These are phyloP conservation scores for Periconia sp. DNA, from an alignment of 2,329 filamentous ascomycete genomes.

Conservation along the genomic window DNA sequence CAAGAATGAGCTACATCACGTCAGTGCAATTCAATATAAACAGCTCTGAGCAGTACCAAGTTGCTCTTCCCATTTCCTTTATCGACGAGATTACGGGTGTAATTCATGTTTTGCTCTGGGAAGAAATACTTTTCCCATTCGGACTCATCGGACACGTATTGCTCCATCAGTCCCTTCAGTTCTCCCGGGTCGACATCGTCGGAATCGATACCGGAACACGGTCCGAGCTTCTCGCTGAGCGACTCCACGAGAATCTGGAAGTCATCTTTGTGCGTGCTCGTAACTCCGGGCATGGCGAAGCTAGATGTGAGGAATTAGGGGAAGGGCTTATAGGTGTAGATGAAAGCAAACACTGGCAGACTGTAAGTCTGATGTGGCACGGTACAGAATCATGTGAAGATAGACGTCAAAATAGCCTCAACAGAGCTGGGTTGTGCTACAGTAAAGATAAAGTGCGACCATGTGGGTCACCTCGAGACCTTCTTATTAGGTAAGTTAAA, in stretches of 20 bases:
- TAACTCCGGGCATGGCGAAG: conserved; percentile 29
- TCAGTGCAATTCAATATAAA: conserved; percentile 18
- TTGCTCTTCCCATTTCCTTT: conserved; percentile 85
- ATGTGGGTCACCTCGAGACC: not conserved
- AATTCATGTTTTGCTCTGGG: conserved; percentile 71
- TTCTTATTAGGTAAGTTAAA: conserved; percentile 38
- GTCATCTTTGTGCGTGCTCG: conserved; percentile 17
- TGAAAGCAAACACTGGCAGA: no score
- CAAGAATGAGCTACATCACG: conserved; percentile 72
- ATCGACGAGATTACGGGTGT: conserved; percentile 89
- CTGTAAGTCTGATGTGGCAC: no score
- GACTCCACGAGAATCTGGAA: conserved; percentile 76
- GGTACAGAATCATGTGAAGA: no score
- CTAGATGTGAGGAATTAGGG: not conserved
- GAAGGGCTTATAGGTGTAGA: no score
- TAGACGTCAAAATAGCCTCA: no score
- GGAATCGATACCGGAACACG: conserved; percentile 80
- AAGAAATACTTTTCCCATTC: conserved; percentile 81
- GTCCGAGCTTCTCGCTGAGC: conserved; percentile 77
- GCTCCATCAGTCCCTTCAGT: conserved; percentile 74
- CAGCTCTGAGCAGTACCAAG: conserved; percentile 62
- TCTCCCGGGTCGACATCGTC: conserved; percentile 78
- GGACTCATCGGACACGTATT: conserved; percentile 70
- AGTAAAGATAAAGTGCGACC: not conserved
- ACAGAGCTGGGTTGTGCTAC: not conserved